phyloP scores from a whole-genome alignment of 2,329 filamentous ascomycete species.

The Curvularia eragrostidis region DNA sequence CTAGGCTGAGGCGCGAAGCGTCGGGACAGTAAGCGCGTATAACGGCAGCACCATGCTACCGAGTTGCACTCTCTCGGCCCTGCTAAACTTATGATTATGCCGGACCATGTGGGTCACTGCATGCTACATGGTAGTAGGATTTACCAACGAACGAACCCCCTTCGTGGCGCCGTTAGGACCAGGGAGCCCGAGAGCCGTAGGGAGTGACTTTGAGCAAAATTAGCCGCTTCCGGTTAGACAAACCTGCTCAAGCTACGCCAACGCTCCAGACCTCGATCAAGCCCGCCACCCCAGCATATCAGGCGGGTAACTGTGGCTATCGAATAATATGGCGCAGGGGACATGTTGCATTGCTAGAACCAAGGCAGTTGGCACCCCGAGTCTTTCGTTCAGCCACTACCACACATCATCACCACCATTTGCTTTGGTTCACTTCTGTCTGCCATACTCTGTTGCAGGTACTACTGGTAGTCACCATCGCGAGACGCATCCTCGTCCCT shows the following conservation, averaged over 20 bases:
- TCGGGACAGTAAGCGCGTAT: slow-evolving; percentile 23
- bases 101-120: slow-evolving; percentile 12
- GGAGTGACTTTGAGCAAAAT: slow-evolving; percentile 38
- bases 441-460: neutral
- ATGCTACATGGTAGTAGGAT: slow-evolving; percentile 6
- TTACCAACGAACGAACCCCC: slow-evolving; percentile 15
- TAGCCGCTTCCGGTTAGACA: slow-evolving; percentile 31
- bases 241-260: slow-evolving; percentile 25
- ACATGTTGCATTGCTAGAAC: slow-evolving; percentile 15
- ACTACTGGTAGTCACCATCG: neutral
- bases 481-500: neutral
- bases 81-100: slow-evolving; percentile 15
- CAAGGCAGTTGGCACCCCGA: slow-evolving; percentile 21
- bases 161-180: slow-evolving; percentile 21
- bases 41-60: slow-evolving; percentile 4
- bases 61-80: slow-evolving; percentile 10
- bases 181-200: slow-evolving; percentile 31
- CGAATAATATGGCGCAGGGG: slow-evolving; percentile 20
- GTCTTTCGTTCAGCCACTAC: neutral
- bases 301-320: slow-evolving; percentile 16
- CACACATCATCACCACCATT: neutral
- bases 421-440: neutral
- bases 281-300: slow-evolving; percentile 12
- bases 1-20: slow-evolving; percentile 44
- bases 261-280: slow-evolving; percentile 15